Percentiles rank a stretch among this genome's conserved stretches.
Conservation (phyloP, 2,329 filamentous ascomycete genomes). For the Penicillium sp. region DNA sequence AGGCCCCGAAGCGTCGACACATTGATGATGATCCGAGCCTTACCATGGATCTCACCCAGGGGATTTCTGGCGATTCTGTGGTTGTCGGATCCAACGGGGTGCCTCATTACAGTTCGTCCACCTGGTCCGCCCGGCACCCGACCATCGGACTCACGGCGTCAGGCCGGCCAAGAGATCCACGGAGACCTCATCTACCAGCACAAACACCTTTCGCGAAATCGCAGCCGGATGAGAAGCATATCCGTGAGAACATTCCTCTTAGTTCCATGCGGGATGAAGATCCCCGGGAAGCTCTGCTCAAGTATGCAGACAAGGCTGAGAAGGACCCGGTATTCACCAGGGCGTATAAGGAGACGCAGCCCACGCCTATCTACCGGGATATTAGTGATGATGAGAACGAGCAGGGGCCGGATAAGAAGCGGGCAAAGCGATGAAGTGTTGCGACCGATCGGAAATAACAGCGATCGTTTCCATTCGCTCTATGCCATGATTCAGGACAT, state of each 20-base stretch:
- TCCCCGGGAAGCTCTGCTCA: constrained; percentile 82
- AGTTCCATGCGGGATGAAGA: constrained; percentile 94
- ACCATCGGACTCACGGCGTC: constrained; percentile 68
- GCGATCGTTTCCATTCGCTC: too few species aligned
- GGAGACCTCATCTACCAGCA: constrained; percentile 72
- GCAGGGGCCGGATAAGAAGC: constrained; percentile 60
- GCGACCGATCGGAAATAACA: too few species aligned
- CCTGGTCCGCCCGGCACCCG: constrained; percentile 53
- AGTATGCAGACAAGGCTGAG: constrained; percentile 87
- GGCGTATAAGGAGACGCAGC: constrained; percentile 86
- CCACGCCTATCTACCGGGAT: constrained; percentile 82
- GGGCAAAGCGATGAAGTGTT: constrained; percentile 25
- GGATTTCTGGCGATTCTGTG: constrained; percentile 74
- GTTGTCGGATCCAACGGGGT: constrained; percentile 61
- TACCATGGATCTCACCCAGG: constrained; percentile 72
- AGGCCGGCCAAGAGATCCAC: constrained; percentile 67
- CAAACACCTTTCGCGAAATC: constrained; percentile 87
- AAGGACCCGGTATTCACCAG: constrained; percentile 91
- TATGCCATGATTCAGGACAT: too few species aligned
- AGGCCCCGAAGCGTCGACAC: constrained; percentile 87
- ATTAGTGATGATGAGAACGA: constrained; percentile 74
- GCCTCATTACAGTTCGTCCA: constrained; percentile 64
- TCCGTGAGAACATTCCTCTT: constrained; percentile 78
- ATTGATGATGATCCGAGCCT: constrained; percentile 91
- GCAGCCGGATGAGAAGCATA: constrained; percentile 84